Percentiles rank a stretch among this genome's conserved stretches.
phyloP scores from a whole-genome alignment of 148 eudicot species.

The Cornus suecica region DNA sequence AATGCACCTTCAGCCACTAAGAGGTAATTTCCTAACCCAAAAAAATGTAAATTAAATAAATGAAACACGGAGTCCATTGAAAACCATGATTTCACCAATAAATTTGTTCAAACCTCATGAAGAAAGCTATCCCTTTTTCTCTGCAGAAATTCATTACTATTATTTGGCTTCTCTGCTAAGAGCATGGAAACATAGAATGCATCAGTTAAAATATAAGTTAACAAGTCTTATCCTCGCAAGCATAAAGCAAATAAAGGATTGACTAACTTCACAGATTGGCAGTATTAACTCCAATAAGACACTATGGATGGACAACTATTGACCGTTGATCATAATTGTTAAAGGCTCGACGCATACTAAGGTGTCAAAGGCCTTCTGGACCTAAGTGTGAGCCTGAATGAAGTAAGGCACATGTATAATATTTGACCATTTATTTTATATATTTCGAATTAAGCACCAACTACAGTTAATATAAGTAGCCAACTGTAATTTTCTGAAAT shows the following conservation, averaged over 20 bases:
- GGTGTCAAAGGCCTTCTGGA: too few relatives aligned
- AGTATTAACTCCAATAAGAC: background rate
- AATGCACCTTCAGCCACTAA: background rate
- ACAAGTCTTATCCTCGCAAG: background rate
- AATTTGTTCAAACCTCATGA: slow-evolving; percentile 52
- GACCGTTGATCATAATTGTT: too few relatives aligned
- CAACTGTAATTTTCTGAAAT: too few relatives aligned
- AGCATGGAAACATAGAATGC: background rate
- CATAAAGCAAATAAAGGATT: background rate
- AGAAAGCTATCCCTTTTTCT: slow-evolving; percentile 50
- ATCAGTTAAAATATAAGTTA: background rate
- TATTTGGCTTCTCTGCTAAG: slow-evolving; percentile 53
- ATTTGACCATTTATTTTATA: too few relatives aligned
- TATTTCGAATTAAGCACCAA: too few relatives aligned
- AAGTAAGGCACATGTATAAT: too few relatives aligned
- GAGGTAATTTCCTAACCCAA: too few relatives aligned
- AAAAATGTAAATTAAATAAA: background rate
- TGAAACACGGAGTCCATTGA: background rate
- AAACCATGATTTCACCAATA: background rate
- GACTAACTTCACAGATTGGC: background rate
- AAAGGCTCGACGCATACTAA: too few relatives aligned
- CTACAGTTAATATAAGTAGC: too few relatives aligned
- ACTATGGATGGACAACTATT: background rate
- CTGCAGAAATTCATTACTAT: slow-evolving; percentile 33
- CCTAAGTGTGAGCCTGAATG: too few relatives aligned